phyloP scores from a whole-genome alignment of 177 flowering plant genomes.

The Vitis hybrid region DNA sequence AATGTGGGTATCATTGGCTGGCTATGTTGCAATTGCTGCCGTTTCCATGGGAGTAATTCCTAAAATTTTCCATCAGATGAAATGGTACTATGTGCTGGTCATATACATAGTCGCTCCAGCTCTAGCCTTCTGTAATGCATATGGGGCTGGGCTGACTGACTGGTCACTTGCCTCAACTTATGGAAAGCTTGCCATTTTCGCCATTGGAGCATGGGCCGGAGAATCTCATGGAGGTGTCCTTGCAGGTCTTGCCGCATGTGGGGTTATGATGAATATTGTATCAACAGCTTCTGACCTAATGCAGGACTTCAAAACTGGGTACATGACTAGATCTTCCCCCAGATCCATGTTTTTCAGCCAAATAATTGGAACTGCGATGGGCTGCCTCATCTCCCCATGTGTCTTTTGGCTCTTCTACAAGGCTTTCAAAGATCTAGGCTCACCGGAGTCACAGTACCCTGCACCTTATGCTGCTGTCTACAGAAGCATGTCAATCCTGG shows the following conservation, averaged over 20 bases:
- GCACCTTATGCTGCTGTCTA: slow-evolving; percentile 12
- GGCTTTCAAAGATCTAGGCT: slow-evolving; percentile 11
- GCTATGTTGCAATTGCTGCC: slow-evolving; percentile 14
- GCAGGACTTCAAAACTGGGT: slow-evolving; percentile 21
- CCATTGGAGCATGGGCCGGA: slow-evolving; percentile 19
- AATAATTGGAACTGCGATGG: slow-evolving; percentile 17
- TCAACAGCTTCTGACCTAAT: slow-evolving; percentile 1
- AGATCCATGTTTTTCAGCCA: slow-evolving; percentile 17
- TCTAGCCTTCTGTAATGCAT: slow-evolving; percentile 17
- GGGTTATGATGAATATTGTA: background rate
- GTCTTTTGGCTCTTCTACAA: slow-evolving; percentile 18
- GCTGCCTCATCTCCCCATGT: slow-evolving; percentile 14
- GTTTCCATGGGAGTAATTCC: slow-evolving; percentile 14
- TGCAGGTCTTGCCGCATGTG: slow-evolving; percentile 24
- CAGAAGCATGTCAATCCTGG: slow-evolving; percentile 18
- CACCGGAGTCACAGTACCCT: slow-evolving; percentile 1
- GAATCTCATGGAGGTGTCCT: slow-evolving; percentile 17
- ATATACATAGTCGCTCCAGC: slow-evolving; percentile 15
- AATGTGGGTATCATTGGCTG: slow-evolving; percentile 3
- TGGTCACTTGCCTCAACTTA: too few relatives aligned
- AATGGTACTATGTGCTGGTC: slow-evolving; percentile 19
- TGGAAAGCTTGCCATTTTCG: background rate
- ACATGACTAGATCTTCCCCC: slow-evolving; percentile 15
- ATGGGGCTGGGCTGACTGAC: slow-evolving; percentile 4
- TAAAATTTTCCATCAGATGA: slow-evolving; percentile 13